phyloP scores from a whole-genome alignment of 768 basidiomycete species.

The Paxillus involutus region DNA sequence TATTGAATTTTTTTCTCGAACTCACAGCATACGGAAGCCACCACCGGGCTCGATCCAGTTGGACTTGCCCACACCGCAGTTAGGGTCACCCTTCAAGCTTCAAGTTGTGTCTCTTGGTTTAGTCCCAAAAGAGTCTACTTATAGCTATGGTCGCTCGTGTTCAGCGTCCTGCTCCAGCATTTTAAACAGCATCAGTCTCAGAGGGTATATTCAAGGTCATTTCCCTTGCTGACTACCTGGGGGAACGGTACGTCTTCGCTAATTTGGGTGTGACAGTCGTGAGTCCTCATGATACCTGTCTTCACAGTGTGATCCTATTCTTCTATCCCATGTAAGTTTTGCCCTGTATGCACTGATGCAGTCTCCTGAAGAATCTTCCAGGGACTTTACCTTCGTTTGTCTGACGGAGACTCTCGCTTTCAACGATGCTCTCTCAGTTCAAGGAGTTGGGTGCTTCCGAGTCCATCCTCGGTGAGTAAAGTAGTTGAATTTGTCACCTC shows the following conservation, averaged over 20 bases:
- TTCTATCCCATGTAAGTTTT: conserved; percentile 87
- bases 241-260: conserved; percentile 64
- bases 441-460: conserved; percentile 66
- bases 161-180: conserved; percentile 85
- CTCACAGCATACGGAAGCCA: no score
- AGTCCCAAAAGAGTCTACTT: neutral
- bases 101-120: no score
- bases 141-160: conserved; percentile 49
- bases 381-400: conserved; percentile 89
- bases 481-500: neutral
- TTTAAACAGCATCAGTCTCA: conserved; percentile 71
- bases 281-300: neutral
- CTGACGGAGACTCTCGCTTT: conserved; percentile 97
- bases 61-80: no score
- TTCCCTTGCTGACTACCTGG: conserved; percentile 68
- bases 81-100: no score
- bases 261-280: conserved; percentile 1
- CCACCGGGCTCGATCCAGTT: no score
- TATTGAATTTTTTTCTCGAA: no score
- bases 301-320: conserved; percentile 80
- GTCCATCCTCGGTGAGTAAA: conserved; percentile 68
- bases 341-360: neutral
- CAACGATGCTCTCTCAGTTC: conserved; percentile 86
- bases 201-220: conserved; percentile 78
- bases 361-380: conserved; percentile 25